Evolutionary conservation across 2,329 filamentous ascomycete species (phyloP), one percentile per base, ranked within the genome.

Genomic region (Hymenoscyphus scutula): DNA sequence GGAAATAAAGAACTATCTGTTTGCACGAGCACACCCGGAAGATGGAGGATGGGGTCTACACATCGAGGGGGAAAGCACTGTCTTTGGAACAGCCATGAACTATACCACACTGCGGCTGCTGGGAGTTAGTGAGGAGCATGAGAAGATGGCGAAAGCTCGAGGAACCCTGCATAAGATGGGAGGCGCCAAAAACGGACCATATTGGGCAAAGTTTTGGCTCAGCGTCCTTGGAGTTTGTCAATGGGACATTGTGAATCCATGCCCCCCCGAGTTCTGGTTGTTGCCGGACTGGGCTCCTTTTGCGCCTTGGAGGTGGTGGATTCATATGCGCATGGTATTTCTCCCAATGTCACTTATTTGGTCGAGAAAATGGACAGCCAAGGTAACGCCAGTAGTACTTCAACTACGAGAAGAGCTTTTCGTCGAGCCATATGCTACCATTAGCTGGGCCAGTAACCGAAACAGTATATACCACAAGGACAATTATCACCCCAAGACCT

Each of bases 21-120:
- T 92, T 72, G 90, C 92, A 3, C 87, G 92, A 59, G 91, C 94
- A 57, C 81, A 97, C 68, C 89, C 90, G 0, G 85, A 90, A 56
- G 92, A 98, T 75, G 94, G 95, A n/a, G 95, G 95, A 6, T 99
- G 95, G 95, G 95, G 95, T 0, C 79, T 99, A 41, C 95, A 99
- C 70, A 96, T 96, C 61, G 95, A 99, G 76, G 95, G 88, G 19
- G 90, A 96, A 69, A 97, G 91, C 73, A 92, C 90, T 0, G 92
- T 93, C 17, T 96, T 99, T 69, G 95, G 95, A 11, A 97, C 91
- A 0, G 80, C 85, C 0, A 84, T 98, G 82, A 98, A 96, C 75
- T 99, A 99, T 74, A 88, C 88, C 0, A 81, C 84, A 1, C 78
- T 98, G 66, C 87, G 95, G 37, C 79, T 99, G 1, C 79, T 98